A percentile compares a stretch with the other conserved stretches of the same genome.
phyloP scores from a whole-genome alignment of 2,329 filamentous ascomycete genomes.

The Xylaria sp. region DNA sequence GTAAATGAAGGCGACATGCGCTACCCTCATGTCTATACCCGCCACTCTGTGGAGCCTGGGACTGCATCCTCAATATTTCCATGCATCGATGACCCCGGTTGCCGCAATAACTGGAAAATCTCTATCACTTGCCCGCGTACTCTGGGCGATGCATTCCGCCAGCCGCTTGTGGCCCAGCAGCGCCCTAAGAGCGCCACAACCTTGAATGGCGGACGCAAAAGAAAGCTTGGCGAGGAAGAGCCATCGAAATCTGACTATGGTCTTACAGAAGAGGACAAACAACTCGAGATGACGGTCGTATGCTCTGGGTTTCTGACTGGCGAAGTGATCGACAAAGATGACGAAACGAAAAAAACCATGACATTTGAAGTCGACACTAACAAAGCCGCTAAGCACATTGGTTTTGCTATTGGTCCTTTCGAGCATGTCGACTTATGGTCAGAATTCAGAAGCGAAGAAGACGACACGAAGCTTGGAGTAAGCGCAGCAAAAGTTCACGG shows the following conservation, averaged over 20 bases:
- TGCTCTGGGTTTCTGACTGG: slow-evolving; percentile 91
- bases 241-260: slow-evolving; percentile 51
- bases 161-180: slow-evolving; percentile 58
- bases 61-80: slow-evolving; percentile 89
- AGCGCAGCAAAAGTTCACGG: slow-evolving; percentile 90
- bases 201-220: slow-evolving; percentile 51
- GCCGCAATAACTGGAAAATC: slow-evolving; percentile 87
- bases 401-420: slow-evolving; percentile 94
- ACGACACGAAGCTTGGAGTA: slow-evolving; percentile 88
- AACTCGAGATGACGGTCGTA: slow-evolving; percentile 87
- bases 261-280: slow-evolving; percentile 81
- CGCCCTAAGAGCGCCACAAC: slow-evolving; percentile 42
- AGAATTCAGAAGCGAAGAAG: slow-evolving; percentile 88
- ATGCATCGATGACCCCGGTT: slow-evolving; percentile 86
- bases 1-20: slow-evolving; percentile 81
- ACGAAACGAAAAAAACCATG: slow-evolving; percentile 86
- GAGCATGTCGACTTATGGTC: slow-evolving; percentile 88
- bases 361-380: slow-evolving; percentile 82
- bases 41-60: slow-evolving; percentile 81
- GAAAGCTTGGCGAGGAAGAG: slow-evolving; percentile 57
- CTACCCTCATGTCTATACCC: slow-evolving; percentile 93
- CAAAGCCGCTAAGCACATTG: slow-evolving; percentile 87
- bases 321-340: slow-evolving; percentile 79
- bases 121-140: slow-evolving; percentile 88
- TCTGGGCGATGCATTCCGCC: slow-evolving; percentile 78